Evolutionary conservation across 345 rosid species (phyloP).

Genomic region (Euphorbia tirucalli): DNA sequence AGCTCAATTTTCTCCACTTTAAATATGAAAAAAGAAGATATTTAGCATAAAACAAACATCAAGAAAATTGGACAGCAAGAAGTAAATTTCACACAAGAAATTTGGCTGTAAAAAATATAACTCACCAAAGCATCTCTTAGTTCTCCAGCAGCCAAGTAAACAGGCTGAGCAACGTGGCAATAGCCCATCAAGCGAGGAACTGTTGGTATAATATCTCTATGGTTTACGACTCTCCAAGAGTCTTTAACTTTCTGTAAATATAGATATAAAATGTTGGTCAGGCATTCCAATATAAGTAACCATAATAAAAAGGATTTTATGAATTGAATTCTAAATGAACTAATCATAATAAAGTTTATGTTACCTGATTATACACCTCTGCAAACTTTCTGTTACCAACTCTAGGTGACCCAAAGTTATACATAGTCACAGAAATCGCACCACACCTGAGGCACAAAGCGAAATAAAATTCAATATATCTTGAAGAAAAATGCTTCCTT

Average conservation of each 20-base stretch:
- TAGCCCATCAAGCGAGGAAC: constrained; percentile 96
- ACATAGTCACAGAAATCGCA: constrained; percentile 75
- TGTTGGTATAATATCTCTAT: constrained; percentile 96
- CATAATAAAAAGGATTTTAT: no score
- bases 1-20: neutral
- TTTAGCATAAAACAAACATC: neutral
- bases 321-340: neutral
- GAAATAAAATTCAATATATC: constrained; percentile 7
- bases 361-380: constrained; percentile 82
- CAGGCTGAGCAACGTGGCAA: constrained; percentile 92
- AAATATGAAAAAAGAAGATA: neutral
- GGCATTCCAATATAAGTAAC: neutral
- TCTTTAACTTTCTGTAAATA: constrained; percentile 76
- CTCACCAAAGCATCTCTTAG: constrained; percentile 61
- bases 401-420: constrained; percentile 96
- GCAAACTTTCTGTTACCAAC: constrained; percentile 91
- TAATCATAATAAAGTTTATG: neutral
- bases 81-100: neutral
- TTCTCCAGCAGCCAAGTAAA: constrained; percentile 75
- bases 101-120: neutral
- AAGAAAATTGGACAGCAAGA: neutral
- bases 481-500: neutral
- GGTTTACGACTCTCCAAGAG: constrained; percentile 95
- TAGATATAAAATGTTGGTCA: constrained; percentile 9
- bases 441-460: constrained; percentile 47